These are phyloP conservation scores for Aureobasidium pullulans DNA, from an alignment of 2,329 filamentous ascomycete genomes.

Conservation along the genomic window DNA sequence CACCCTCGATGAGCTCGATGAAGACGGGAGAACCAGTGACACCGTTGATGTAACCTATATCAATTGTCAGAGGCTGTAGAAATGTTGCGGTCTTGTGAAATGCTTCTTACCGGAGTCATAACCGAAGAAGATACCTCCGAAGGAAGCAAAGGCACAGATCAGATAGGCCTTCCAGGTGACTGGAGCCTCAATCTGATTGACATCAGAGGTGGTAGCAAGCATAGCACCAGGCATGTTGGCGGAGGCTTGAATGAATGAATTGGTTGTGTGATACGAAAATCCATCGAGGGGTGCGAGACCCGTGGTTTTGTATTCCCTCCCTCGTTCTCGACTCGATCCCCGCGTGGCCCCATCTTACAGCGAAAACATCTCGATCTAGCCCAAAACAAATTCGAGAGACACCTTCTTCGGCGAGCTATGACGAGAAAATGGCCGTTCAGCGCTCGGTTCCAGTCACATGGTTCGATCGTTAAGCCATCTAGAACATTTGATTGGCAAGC, in stretches of 20 bases:
- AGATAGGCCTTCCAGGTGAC: constrained; percentile 36
- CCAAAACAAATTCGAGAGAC: background rate
- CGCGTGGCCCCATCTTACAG: constrained; percentile 3
- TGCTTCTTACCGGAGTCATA: constrained; percentile 54
- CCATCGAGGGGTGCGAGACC: background rate
- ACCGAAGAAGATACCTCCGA: constrained; percentile 62
- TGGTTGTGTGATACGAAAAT: background rate
- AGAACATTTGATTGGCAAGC: constrained; percentile 12
- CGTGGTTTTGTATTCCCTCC: constrained; percentile 9
- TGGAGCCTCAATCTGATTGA: constrained; percentile 46
- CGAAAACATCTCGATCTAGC: constrained; percentile 6
- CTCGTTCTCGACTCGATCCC: constrained; percentile 2
- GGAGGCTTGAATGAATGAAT: constrained; percentile 3
- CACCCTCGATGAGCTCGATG: constrained; percentile 44
- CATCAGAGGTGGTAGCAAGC: constrained; percentile 40
- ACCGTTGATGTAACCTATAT: constrained; percentile 54
- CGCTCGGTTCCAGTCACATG: constrained; percentile 13
- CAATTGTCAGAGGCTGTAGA: background rate
- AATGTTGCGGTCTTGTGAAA: too few species aligned
- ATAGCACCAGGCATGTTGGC: constrained; percentile 12
- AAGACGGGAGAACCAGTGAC: constrained; percentile 40
- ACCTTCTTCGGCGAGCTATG: constrained; percentile 10
- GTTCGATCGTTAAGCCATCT: constrained; percentile 11
- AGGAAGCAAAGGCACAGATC: constrained; percentile 42
- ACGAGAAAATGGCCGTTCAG: constrained; percentile 9